Conservation (phyloP, 306 rosid genomes). For the Pachyrhizus erosus region DNA sequence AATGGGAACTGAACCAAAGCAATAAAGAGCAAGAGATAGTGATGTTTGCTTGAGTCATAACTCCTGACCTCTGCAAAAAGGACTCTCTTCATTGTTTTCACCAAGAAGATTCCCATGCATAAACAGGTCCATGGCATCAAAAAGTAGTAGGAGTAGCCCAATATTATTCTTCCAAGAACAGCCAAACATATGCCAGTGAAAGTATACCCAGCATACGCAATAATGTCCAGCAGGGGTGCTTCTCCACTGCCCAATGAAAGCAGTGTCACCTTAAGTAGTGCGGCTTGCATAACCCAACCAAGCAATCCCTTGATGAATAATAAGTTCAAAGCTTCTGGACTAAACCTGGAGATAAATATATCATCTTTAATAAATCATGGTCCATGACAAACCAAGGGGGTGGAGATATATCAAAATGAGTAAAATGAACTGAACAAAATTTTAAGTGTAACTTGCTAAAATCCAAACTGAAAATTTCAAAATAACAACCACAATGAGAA, state of each 20-base stretch:
- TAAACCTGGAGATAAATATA: constrained; percentile 65
- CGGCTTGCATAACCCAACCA: constrained; percentile 89
- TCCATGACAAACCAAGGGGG: not conserved
- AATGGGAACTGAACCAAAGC: constrained; percentile 94
- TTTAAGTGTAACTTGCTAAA: not conserved
- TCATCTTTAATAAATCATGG: constrained; percentile 23
- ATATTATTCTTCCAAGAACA: constrained; percentile 70
- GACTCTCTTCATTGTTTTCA: constrained; percentile 95
- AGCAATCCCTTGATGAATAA: constrained; percentile 91
- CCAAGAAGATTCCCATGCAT: constrained; percentile 95
- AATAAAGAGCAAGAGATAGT: constrained; percentile 89
- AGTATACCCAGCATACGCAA: constrained; percentile 85
- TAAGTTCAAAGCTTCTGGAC: constrained; percentile 95
- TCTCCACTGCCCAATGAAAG: constrained; percentile 86
- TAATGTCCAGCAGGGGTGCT: constrained; percentile 84
- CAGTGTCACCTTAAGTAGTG: constrained; percentile 73
- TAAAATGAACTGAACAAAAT: not conserved
- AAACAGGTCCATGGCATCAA: constrained; percentile 91
- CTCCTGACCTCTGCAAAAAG: constrained; percentile 91
- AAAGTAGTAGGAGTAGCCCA: constrained; percentile 75
- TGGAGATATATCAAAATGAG: not conserved
- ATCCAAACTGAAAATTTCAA: not conserved
- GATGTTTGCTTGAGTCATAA: constrained; percentile 88
- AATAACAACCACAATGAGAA: not conserved
- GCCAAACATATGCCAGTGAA: constrained; percentile 90